Evolutionary conservation across 1,284 basidiomycete species (phyloP).

Genomic region (Gomphus bonarii): DNA sequence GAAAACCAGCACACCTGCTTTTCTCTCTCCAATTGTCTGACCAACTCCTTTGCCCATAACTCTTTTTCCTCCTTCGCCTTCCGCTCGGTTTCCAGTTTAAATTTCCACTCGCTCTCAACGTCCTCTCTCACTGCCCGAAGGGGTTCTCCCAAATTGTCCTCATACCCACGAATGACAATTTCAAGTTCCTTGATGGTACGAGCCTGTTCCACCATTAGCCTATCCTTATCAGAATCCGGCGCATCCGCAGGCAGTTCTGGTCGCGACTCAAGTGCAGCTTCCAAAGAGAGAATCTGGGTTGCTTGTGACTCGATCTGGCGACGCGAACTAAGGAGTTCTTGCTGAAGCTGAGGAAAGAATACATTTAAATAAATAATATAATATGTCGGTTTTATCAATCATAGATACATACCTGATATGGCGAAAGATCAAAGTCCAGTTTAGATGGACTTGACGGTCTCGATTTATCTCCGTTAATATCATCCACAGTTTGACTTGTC

Average conservation of each 20-base stretch:
- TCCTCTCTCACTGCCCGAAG: constrained; percentile 66
- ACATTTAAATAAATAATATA: neutral
- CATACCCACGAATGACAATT: constrained; percentile 57
- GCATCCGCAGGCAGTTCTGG: constrained; percentile 48
- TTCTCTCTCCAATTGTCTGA: constrained; percentile 65
- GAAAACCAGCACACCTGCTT: constrained; percentile 35
- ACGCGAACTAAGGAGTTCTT: constrained; percentile 71
- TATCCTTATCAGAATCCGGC: constrained; percentile 61
- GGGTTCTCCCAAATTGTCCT: constrained; percentile 62
- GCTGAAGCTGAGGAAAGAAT: constrained; percentile 51
- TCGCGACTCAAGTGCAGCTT: constrained; percentile 55
- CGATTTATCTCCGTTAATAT: constrained; percentile 54
- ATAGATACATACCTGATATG: constrained; percentile 54
- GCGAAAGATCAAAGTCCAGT: constrained; percentile 77
- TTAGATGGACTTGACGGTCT: constrained; percentile 72
- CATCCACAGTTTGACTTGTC: constrained; percentile 72
- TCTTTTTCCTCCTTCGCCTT: constrained; percentile 55
- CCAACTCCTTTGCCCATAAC: constrained; percentile 59
- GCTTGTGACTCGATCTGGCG: constrained; percentile 68
- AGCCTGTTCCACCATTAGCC: constrained; percentile 53
- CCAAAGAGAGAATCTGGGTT: constrained; percentile 71
- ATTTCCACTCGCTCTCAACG: constrained; percentile 69
- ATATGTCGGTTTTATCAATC: neutral
- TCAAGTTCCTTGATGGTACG: constrained; percentile 65
- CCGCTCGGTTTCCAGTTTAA: constrained; percentile 50